phyloP scores from a whole-genome alignment of 176 grass and related monocot species.

The Phragmites australis region DNA sequence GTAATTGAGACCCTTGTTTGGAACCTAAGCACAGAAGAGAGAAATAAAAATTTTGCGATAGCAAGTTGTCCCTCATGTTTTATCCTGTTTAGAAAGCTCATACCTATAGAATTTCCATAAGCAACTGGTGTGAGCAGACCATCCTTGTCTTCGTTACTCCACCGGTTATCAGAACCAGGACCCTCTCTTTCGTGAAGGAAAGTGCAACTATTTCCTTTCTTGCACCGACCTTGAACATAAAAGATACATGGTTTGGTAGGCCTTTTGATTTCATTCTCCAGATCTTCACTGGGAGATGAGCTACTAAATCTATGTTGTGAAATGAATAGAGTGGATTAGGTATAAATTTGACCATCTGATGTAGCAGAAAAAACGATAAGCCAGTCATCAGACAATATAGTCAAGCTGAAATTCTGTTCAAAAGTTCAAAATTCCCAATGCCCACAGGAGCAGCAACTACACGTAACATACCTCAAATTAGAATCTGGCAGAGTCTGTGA shows the following conservation, averaged over 20 bases:
- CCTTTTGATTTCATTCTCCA: constrained; percentile 27
- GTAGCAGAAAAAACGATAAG: neutral
- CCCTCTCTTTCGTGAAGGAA: constrained; percentile 55
- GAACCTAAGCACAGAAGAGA: constrained; percentile 49
- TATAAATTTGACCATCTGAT: neutral
- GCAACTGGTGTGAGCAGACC: constrained; percentile 27
- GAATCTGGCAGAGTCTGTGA: neutral
- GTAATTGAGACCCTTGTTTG: constrained; percentile 39
- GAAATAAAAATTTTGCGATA: constrained; percentile 38
- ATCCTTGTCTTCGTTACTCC: constrained; percentile 36
- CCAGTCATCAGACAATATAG: constrained; percentile 10
- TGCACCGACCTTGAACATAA: constrained; percentile 51
- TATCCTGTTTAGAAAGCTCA: constrained; percentile 21
- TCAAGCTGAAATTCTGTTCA: neutral
- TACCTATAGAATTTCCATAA: constrained; percentile 49
- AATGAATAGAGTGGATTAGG: constrained; percentile 29
- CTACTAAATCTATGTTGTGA: constrained; percentile 44
- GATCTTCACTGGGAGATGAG: constrained; percentile 45
- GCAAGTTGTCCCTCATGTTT: constrained; percentile 21
- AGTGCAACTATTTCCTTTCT: constrained; percentile 52
- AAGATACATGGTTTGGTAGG: constrained; percentile 46
- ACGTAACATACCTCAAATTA: constrained; percentile 41
- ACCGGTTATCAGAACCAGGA: constrained; percentile 27
- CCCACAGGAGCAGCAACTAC: neutral
- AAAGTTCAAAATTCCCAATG: constrained; percentile 17